A percentile compares a stretch with the other conserved stretches of the same genome.
Evolutionary conservation across 441 rosid genomes (phyloP).

Genomic region (Adansonia rubrostipa): DNA sequence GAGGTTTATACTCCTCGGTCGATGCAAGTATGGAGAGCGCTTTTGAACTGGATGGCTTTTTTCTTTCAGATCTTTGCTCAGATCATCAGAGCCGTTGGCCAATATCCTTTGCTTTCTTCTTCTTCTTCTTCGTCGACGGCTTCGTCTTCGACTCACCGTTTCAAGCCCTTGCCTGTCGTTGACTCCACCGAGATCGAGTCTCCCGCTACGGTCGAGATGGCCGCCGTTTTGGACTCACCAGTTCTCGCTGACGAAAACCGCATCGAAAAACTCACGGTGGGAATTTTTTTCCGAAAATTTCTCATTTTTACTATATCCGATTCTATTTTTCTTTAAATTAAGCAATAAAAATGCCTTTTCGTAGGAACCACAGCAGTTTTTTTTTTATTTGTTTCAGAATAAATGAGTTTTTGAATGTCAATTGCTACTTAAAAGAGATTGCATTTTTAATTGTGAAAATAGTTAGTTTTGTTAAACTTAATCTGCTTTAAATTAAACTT

Average conservation of each 20-base stretch:
- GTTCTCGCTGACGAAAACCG: constrained; percentile 24
- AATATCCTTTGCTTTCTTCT: constrained; percentile 65
- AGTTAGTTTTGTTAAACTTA: neutral
- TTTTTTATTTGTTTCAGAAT: too few relatives aligned
- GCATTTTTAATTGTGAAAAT: neutral
- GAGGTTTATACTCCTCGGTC: constrained; percentile 70
- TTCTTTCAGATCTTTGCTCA: constrained; percentile 38
- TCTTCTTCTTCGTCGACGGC: constrained; percentile 30
- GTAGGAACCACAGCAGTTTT: neutral
- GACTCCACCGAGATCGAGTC: constrained; percentile 60
- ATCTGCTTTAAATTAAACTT: neutral
- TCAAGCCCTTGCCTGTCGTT: constrained; percentile 69
- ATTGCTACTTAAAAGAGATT: too few relatives aligned
- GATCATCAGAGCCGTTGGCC: constrained; percentile 69
- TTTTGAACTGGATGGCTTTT: constrained; percentile 61
- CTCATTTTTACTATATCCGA: neutral
- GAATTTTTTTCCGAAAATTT: neutral
- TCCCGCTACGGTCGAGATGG: constrained; percentile 52
- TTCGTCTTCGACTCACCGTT: constrained; percentile 49
- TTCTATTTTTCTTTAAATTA: neutral
- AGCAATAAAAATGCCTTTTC: neutral
- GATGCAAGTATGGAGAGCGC: constrained; percentile 61
- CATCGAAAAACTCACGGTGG: constrained; percentile 63
- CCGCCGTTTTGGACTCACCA: constrained; percentile 29
- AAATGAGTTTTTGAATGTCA: neutral